Percentiles rank a stretch among this genome's conserved stretches.
phyloP scores from a whole-genome alignment of 805 yeast genomes.

The Saccharomycopsis synnaedendra region DNA sequence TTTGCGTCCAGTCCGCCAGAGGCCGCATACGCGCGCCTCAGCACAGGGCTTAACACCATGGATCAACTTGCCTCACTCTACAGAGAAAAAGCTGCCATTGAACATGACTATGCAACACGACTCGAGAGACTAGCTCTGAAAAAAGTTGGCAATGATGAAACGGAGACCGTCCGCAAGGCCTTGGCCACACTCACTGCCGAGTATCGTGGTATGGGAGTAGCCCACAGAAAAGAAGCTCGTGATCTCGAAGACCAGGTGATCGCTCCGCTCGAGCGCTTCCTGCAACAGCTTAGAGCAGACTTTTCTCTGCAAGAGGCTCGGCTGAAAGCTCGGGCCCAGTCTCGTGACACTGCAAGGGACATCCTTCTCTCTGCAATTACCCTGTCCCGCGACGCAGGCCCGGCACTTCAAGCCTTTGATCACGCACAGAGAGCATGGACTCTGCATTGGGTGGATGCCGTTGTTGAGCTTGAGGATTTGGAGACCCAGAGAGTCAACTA shows the following conservation, averaged over 20 bases:
- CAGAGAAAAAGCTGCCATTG: constrained; percentile 31
- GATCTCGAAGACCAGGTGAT: constrained; percentile 41
- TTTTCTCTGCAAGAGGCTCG: constrained; percentile 32
- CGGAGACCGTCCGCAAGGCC: constrained; percentile 47
- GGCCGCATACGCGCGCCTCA: too few relatives aligned
- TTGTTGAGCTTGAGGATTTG: constrained; percentile 50
- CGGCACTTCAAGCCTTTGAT: constrained; percentile 33
- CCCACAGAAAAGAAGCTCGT: constrained; percentile 40
- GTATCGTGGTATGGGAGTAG: constrained; percentile 44
- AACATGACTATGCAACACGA: constrained; percentile 58
- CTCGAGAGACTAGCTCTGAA: constrained; percentile 40
- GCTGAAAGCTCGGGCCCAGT: constrained; percentile 31
- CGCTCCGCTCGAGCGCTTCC: constrained; percentile 42
- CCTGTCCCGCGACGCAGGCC: constrained; percentile 36
- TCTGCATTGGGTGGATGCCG: constrained; percentile 57
- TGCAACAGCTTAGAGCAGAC: constrained; percentile 34
- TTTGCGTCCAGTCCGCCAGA: too few relatives aligned
- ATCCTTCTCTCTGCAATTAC: constrained; percentile 24
- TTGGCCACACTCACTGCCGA: constrained; percentile 48
- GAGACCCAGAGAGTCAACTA: constrained; percentile 67
- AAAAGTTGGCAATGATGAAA: constrained; percentile 41
- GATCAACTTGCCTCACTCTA: neutral
- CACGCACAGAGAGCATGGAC: constrained; percentile 54
- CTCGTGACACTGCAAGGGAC: constrained; percentile 24
- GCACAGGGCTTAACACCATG: neutral